Evolutionary conservation across 2,329 filamentous ascomycete species (phyloP), one percentile per base, ranked within the genome.

Genomic region (Xylariomycetidae sp.): DNA sequence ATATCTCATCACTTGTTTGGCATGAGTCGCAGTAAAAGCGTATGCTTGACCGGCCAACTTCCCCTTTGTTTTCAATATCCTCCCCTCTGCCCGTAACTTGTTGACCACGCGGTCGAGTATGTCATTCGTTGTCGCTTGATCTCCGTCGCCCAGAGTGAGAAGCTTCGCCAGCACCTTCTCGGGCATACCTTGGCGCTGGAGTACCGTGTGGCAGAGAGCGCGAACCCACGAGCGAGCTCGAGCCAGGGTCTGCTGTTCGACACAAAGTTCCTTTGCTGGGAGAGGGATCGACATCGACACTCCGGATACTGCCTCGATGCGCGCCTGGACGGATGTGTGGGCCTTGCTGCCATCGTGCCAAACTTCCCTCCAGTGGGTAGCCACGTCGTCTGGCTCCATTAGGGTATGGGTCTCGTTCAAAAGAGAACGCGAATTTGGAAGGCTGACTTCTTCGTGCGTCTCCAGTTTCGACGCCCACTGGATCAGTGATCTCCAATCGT

Each of bases 401-500:
- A 74, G 48, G 1, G 53, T 48, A 45, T 66, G 74, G 5, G 58
- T 49, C 11, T 62, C 45, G 3, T 70, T 57, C 2, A 83, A 53
- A n/a, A 56, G 53, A 10, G 56, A 47, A 27, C 67, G 63, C 1
- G 66, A 65, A 3, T 53, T 51, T 2, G 77, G 77, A 2, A 82
- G 63, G 15, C 65, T 54, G 20, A 70, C 49, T 1, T 64, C 64
- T 34, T 69, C 62, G 18, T 66, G 58, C 1, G 61, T 61, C 16
- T 67, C 59, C 4, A 75, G 72, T 15, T 69, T 64, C 42, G 77
- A 62, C 2, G 80, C 72, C 85, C 85, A 90, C 22, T 71, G 65
- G 29, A 88, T 71, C 5, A 89, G 57, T 4, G 55, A 58, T 8
- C 65, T 59, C 83, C 85, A 88, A 50, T 89, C 80, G 38, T 86